These are phyloP conservation scores for Fusarium falciforme DNA, from an alignment of 2,329 filamentous ascomycete species.

Conservation along the genomic window DNA sequence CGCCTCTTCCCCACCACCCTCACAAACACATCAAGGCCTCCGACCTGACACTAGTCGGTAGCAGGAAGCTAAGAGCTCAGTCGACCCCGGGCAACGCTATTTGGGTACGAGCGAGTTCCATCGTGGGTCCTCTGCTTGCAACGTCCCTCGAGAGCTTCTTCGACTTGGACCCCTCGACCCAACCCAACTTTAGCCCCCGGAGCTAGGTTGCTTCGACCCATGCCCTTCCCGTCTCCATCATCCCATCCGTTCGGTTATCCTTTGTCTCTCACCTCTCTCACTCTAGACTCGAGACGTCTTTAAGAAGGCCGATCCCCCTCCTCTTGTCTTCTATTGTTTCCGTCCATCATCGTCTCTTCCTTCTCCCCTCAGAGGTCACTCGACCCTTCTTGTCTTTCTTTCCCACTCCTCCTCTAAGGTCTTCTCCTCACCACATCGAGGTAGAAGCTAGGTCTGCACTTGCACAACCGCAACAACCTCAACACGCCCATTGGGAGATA, in stretches of 20 bases:
- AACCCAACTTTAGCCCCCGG: slow-evolving; percentile 8
- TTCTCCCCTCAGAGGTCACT: slow-evolving; percentile 29
- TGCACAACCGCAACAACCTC: slow-evolving; percentile 2
- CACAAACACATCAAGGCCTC: neutral
- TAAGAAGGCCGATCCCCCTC: slow-evolving; percentile 34
- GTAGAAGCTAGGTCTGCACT: neutral
- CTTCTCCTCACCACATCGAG: neutral
- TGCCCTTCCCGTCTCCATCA: slow-evolving; percentile 14
- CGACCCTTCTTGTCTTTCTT: slow-evolving; percentile 26
- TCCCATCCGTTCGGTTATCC: slow-evolving; percentile 6
- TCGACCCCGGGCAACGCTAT: slow-evolving; percentile 11
- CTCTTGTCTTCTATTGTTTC: neutral
- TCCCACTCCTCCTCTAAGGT: slow-evolving; percentile 4
- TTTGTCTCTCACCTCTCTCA: slow-evolving; percentile 3
- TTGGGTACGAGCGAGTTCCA: neutral
- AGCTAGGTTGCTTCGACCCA: slow-evolving; percentile 5
- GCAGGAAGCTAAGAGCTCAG: slow-evolving; percentile 16
- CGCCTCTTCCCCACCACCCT: slow-evolving; percentile 23
- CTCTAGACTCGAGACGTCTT: slow-evolving; percentile 18
- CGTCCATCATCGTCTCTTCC: slow-evolving; percentile 21
- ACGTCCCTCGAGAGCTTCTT: slow-evolving; percentile 20
- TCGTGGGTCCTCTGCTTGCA: slow-evolving; percentile 5
- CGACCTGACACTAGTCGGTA: slow-evolving; percentile 29
- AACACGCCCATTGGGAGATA: slow-evolving; percentile 1
- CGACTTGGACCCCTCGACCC: slow-evolving; percentile 15